A percentile compares a stretch with the other conserved stretches of the same genome.
phyloP scores from a whole-genome alignment of 1,284 basidiomycete species.

The Flammula alnicola region DNA sequence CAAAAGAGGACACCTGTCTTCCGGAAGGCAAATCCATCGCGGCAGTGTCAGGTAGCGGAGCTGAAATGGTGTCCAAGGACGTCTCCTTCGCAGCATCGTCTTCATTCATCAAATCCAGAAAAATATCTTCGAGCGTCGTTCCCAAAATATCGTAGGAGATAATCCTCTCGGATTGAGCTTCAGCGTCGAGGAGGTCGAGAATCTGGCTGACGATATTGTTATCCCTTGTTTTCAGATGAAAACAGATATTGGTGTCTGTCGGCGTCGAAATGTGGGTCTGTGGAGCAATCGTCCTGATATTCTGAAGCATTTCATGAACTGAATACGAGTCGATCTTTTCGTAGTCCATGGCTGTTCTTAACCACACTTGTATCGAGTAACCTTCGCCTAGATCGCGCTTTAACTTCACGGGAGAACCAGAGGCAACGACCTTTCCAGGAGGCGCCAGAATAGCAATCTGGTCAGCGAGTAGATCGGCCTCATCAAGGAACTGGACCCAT shows the following conservation, averaged over 20 bases:
- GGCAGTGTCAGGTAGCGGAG: not conserved
- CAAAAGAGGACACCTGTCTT: constrained; percentile 20
- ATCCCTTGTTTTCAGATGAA: constrained; percentile 65
- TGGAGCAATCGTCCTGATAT: constrained; percentile 43
- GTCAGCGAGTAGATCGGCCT: constrained; percentile 80
- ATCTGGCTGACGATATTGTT: constrained; percentile 55
- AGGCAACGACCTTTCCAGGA: constrained; percentile 75
- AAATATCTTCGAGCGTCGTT: constrained; percentile 82
- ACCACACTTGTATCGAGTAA: constrained; percentile 63
- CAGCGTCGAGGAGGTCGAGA: constrained; percentile 56
- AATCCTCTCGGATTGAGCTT: constrained; percentile 44
- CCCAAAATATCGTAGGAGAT: constrained; percentile 68
- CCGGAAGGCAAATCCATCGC: constrained; percentile 21
- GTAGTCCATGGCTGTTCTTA: constrained; percentile 28
- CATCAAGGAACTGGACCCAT: constrained; percentile 67
- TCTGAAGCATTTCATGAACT: constrained; percentile 19
- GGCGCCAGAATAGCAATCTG: constrained; percentile 76
- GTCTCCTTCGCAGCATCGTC: not conserved
- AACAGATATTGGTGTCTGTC: constrained; percentile 46
- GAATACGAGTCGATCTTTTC: constrained; percentile 6
- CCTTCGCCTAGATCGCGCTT: constrained; percentile 77
- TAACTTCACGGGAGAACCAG: constrained; percentile 73
- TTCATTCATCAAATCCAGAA: constrained; percentile 48
- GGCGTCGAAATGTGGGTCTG: constrained; percentile 44
- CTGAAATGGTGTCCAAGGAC: constrained; percentile 1